Percentiles rank a stretch among this genome's conserved stretches.
phyloP scores from a whole-genome alignment of 139 green algal genomes.

The Dunaliella primolecta region DNA sequence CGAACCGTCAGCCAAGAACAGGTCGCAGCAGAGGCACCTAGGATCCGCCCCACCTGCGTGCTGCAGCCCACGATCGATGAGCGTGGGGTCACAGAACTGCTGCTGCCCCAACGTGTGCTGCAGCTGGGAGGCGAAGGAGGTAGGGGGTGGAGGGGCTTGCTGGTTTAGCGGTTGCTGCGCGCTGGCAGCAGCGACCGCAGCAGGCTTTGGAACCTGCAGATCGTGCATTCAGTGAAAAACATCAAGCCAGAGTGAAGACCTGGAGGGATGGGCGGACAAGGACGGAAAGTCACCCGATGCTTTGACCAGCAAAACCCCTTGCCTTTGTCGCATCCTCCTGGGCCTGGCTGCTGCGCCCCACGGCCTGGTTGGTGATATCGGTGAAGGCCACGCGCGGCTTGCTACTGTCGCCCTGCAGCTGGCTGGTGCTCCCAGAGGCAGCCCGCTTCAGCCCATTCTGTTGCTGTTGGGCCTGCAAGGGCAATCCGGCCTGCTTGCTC shows the following conservation, averaged over 20 bases:
- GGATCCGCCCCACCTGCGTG: conserved; percentile 4
- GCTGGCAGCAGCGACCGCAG: neutral
- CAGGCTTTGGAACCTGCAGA: neutral
- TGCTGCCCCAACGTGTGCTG: neutral
- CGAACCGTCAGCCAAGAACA: too few species aligned
- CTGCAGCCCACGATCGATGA: conserved; percentile 11
- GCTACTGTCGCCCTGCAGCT: neutral
- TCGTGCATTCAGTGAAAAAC: neutral
- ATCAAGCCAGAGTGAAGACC: neutral
- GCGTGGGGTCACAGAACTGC: conserved; percentile 10
- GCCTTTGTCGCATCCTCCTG: neutral
- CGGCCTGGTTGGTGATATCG: conserved; percentile 5
- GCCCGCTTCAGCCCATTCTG: too few species aligned
- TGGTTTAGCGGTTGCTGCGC: neutral
- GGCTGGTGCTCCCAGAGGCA: neutral
- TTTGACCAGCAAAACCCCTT: neutral
- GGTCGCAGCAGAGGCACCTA: too few species aligned
- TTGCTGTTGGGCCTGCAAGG: too few species aligned
- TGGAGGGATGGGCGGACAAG: too few species aligned
- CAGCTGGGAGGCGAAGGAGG: neutral
- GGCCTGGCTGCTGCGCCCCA: neutral
- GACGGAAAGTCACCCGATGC: too few species aligned
- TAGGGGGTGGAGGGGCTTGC: neutral
- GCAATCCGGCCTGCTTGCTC: too few species aligned
- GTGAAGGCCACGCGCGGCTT: conserved; percentile 1